Percentiles rank a stretch among this genome's conserved stretches.
Evolutionary conservation across 75 land plant species (phyloP).

Genomic region (Sequoia sempervirens): DNA sequence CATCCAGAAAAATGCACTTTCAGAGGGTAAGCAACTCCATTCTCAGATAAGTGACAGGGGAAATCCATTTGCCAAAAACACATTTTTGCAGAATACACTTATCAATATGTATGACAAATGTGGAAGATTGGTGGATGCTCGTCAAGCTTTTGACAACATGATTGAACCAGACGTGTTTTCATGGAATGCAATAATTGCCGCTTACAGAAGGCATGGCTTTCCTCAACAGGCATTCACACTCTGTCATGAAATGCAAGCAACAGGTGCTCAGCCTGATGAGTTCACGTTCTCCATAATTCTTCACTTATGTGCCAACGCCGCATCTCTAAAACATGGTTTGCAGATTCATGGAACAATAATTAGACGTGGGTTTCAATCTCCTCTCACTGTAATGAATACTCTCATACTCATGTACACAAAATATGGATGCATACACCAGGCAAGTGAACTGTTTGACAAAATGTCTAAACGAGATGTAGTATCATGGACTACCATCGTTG

Average conservation of each 20-base stretch:
- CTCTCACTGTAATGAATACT: constrained; percentile 15
- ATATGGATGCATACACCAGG: constrained; percentile 18
- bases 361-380: constrained; percentile 20
- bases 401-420: constrained; percentile 41
- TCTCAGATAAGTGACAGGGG: too few relatives aligned
- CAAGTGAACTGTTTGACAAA: constrained; percentile 16
- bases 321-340: constrained; percentile 1
- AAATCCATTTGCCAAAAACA: not conserved
- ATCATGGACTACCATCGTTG: constrained; percentile 38
- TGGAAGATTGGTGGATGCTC: constrained; percentile 31
- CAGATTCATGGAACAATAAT: constrained; percentile 25
- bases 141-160: constrained; percentile 39
- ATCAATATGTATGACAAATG: constrained; percentile 34
- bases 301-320: constrained; percentile 15
- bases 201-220: constrained; percentile 14
- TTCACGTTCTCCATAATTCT: constrained; percentile 35
- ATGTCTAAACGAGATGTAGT: constrained; percentile 27
- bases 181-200: constrained; percentile 45
- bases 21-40: too few relatives aligned
- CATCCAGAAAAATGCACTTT: too few relatives aligned
- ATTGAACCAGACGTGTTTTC: constrained; percentile 27
- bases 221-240: constrained; percentile 20
- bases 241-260: constrained; percentile 27
- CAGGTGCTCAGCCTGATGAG: constrained; percentile 32
- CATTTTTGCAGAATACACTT: constrained; percentile 2